Base-by-base conservation (phyloP, 2,329 filamentous ascomycete species). In the Cordyceps fumosorosea region DNA sequence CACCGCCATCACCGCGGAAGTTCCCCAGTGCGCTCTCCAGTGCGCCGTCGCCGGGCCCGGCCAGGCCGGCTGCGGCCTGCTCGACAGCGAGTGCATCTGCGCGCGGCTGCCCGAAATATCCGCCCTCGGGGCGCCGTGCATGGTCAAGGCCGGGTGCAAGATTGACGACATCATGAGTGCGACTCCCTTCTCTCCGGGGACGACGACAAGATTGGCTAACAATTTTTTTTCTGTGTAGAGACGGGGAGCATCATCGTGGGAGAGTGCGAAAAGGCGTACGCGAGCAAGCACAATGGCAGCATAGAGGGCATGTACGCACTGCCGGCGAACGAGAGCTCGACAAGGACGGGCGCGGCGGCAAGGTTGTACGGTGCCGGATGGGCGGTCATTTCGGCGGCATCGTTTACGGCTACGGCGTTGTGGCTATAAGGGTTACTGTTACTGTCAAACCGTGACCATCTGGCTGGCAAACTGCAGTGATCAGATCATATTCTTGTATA, bases 31-130 rank as follows among this genome's bases (percentile, higher is more conserved):
- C 67, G 74, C 77, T 14, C 65, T 72, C 65, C 53, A 65, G 3
- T 80, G 78, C 65, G 69, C 79, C 62, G 65, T 69, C 44, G 58
- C 66, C 7, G 73, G 69, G 12, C 70, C 73, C 22, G 65, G 65
- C 20, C 45, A 66, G 50, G 68, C 75, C 44, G 71, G 72, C 63
- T 80, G 77, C 69, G 62, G 52, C 2, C 26, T 69, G 56, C 63
- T 64, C 60, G 75, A 80, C 66, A 66, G 72, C 50, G 65, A 59
- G 16, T 80, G 78, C 69, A 73, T 74, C 62, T 80, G 78, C 68
- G 51, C 53, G 55, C 73, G 77, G 45, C 63, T 74, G 20, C 66
- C 72, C 42, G 66, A 68, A 47, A 71, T 80, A 59, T 74, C 72
- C 10, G 61, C 68, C 32, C 66, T 68, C 8, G 71, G 74, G 34